Evolutionary conservation across 768 basidiomycete genomes (phyloP), one percentile per base, ranked within the genome.

Genomic region (Lentinula lateritia): DNA sequence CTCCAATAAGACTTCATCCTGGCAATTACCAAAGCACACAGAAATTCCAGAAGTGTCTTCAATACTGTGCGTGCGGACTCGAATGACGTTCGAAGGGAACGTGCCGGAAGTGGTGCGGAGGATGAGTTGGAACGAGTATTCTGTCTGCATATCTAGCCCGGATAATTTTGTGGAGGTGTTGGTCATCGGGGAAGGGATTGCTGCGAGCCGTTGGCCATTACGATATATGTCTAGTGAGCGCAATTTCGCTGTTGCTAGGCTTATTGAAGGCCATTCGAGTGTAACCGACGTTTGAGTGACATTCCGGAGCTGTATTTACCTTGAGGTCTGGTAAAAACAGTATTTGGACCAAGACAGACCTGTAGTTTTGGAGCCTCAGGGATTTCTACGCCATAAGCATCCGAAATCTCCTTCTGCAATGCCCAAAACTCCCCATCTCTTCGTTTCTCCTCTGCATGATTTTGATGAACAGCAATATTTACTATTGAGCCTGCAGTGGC

Each of bases 271-370:
- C 97, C 97, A 99, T 78, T 99, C 95, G 20, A 99, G 82, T 2
- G 95, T 95, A 2, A 95, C 93, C 8, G 91, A 95, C 1, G 97
- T 99, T 79, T 99, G 97, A 0, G 97, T 98, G 53, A 93, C 86
- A 68, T 97, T 95, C 48, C 95, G 87, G 18, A 98, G 83, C 87
- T 94, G 66, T 9, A 59, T n/a, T 7, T 59, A 50, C 2, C 3
- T 18, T 13, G 9, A 12, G 28, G 6, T 4, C 10, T 35, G 16
- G 39, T 9, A 10, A 18, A 34, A 32, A 9, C 32, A 39, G 2
- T 10, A 39, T 12, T 23, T 12, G 13, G 28, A 23, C 36, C n/a
- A 20, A 35, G 45, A 16, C 78, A 63, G 67, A 94, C 92, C 74
- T 84, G 80, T 16, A 99, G 80, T 48, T 87, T 74, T 0, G 96